These are phyloP conservation scores for Oenanthe sinensis DNA, from an alignment of 129 eudicot species.

Conservation along the genomic window DNA sequence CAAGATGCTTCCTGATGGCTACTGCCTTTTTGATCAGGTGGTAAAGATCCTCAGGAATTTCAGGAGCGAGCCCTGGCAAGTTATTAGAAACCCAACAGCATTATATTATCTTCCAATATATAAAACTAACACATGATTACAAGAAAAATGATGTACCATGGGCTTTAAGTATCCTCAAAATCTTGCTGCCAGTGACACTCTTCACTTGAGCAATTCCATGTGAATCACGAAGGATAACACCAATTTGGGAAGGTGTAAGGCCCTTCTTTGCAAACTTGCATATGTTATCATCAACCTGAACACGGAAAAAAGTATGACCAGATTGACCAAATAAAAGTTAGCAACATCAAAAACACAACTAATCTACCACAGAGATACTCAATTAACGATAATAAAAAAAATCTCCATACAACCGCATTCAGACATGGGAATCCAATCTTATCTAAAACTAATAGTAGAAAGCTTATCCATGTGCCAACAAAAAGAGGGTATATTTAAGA, in stretches of 20 bases:
- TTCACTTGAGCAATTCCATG: constrained; percentile 68
- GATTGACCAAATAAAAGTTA: background rate
- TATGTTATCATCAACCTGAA: constrained; percentile 51
- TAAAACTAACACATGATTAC: background rate
- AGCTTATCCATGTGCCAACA: background rate
- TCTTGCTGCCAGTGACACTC: constrained; percentile 63
- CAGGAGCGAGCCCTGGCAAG: constrained; percentile 48
- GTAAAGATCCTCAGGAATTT: constrained; percentile 55
- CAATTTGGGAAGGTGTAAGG: constrained; percentile 58
- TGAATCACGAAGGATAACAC: constrained; percentile 67
- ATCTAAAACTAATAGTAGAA: background rate
- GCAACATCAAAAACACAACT: background rate
- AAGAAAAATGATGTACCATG: constrained; percentile 28
- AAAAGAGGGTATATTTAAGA: background rate
- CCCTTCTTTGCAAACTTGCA: constrained; percentile 71
- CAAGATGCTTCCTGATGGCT: constrained; percentile 56
- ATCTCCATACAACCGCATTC: background rate
- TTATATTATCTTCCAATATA: background rate
- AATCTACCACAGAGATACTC: background rate
- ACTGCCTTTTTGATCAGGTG: constrained; percentile 57
- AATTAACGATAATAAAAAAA: background rate
- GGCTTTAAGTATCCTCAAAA: constrained; percentile 50
- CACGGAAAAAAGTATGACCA: background rate
- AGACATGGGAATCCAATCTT: background rate
- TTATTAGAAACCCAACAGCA: background rate